These are phyloP conservation scores for Trichoderma sp. DNA, from an alignment of 2,329 filamentous ascomycete species.

Conservation along the genomic window DNA sequence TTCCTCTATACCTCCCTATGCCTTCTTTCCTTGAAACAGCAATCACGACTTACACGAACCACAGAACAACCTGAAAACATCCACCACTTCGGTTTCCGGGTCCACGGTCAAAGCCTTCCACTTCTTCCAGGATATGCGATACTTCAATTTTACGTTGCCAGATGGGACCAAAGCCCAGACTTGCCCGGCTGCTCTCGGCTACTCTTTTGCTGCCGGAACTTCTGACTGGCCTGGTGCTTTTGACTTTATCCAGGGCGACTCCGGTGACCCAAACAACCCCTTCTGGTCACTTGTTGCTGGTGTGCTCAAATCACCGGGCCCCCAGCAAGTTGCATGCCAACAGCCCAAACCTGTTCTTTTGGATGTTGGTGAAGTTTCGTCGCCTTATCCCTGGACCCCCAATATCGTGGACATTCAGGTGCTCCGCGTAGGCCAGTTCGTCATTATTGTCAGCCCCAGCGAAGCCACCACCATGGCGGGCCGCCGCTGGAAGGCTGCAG, in stretches of 20 bases:
- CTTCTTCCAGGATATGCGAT: conserved; percentile 77
- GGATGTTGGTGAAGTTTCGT: conserved; percentile 76
- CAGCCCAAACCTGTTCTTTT: conserved; percentile 79
- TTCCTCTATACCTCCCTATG: not conserved
- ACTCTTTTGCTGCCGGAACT: conserved; percentile 89
- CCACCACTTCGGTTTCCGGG: conserved; percentile 54
- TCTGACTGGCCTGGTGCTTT: conserved; percentile 88
- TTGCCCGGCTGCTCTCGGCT: conserved; percentile 84
- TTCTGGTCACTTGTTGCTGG: conserved; percentile 76
- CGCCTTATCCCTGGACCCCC: conserved; percentile 82
- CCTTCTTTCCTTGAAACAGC: not conserved
- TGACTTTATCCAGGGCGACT: conserved; percentile 87
- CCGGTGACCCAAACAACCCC: conserved; percentile 67
- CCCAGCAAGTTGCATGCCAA: conserved; percentile 73
- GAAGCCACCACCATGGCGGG: conserved; percentile 93
- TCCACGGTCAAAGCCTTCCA: conserved; percentile 76
- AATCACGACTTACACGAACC: not conserved
- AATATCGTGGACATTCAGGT: conserved; percentile 89
- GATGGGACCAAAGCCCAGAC: conserved; percentile 70
- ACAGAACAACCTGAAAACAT: conserved; percentile 52
- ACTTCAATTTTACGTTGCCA: conserved; percentile 67
- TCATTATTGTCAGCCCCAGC: conserved; percentile 80
- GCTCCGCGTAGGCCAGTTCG: conserved; percentile 76
- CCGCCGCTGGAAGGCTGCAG: conserved; percentile 75
- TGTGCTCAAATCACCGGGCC: conserved; percentile 65